Base-by-base conservation (phyloP, 2,329 filamentous ascomycete species). In the Curvularia sp. region DNA sequence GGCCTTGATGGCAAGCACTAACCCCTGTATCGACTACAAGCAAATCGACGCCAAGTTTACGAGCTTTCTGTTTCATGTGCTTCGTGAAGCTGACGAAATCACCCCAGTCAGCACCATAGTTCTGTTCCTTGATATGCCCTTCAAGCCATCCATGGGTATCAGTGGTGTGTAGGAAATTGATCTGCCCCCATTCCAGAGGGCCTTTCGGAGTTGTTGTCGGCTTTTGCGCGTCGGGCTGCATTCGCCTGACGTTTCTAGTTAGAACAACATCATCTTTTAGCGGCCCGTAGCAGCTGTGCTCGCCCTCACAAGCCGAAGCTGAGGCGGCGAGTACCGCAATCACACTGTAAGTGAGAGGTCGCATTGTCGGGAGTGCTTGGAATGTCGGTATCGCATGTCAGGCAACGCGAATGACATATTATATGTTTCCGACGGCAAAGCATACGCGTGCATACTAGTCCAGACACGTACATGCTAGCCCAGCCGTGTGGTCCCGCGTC, bases 91-190 rank as follows among this genome's bases (percentile, higher is more conserved):
- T 83, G 42, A 86, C 85, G 71, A 84, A 88, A 70, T 89, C 87
- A 24, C 87, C 87, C 85, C 86, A 89, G 68, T 89, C 87, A 1
- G 86, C 86, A 41, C 86, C 85, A 60, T 88, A 88, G 67, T 87
- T 88, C 65, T 81, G 78, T 74, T 88, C 84, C 64, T 87, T 86
- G 61, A 88, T 71, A 67, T 87, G 84, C 3, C 85, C 84, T 65
- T 85, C 83, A 18, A 88, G 78, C 86, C 86, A 86, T 20, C 85
- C 85, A 68, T 87, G 85, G 0, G 84, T 86, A 61, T 88, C 85
- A 2, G 85, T 87, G 1, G 85, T 88, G 64, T 88, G 86, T 24
- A 88, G 80, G 77, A 97, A 85, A 66, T 88, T 88, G 65, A 88
- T 73, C 70, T 88, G 84, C 2, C 86, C 86, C 86, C 86, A 88